Conservation (phyloP, 225 moss, liverwort and hornwort genomes). For the Physcomitrium patens region DNA sequence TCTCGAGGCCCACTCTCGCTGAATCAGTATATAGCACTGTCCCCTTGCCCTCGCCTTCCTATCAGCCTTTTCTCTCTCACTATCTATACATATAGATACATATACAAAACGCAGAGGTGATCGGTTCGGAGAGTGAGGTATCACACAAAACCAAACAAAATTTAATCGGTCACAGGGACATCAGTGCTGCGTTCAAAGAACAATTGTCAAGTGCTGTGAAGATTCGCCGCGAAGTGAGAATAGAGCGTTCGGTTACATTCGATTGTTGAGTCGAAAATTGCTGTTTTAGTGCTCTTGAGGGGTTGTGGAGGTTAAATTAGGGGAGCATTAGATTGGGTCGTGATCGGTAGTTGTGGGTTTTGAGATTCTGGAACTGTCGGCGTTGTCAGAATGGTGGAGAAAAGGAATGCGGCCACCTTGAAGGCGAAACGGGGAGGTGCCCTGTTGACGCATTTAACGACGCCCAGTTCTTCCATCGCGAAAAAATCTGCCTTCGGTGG, state of each 20-base stretch:
- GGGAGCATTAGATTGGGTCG: background rate
- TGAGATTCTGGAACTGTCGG: background rate
- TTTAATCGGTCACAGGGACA: too few species aligned
- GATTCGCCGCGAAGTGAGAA: background rate
- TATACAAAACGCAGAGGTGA: too few species aligned
- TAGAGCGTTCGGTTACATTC: background rate
- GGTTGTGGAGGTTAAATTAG: too few species aligned
- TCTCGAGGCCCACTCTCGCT: background rate
- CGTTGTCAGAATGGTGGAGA: slow-evolving; percentile 31
- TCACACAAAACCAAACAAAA: too few species aligned
- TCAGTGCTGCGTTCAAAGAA: background rate
- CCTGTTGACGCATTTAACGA: slow-evolving; percentile 17
- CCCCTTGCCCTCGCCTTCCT: too few species aligned
- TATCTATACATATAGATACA: too few species aligned
- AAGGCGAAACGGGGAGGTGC: slow-evolving; percentile 21
- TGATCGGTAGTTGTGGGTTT: background rate
- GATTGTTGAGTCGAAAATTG: too few species aligned
- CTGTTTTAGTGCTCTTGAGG: too few species aligned
- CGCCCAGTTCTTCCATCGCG: background rate
- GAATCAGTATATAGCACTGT: too few species aligned
- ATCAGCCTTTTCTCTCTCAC: too few species aligned
- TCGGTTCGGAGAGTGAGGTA: too few species aligned
- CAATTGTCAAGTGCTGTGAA: background rate
- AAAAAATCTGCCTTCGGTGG: background rate
- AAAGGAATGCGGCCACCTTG: slow-evolving; percentile 15